These are phyloP conservation scores for Penicillium oxalicum DNA, from an alignment of 2,329 filamentous ascomycete species.

Conservation along the genomic window DNA sequence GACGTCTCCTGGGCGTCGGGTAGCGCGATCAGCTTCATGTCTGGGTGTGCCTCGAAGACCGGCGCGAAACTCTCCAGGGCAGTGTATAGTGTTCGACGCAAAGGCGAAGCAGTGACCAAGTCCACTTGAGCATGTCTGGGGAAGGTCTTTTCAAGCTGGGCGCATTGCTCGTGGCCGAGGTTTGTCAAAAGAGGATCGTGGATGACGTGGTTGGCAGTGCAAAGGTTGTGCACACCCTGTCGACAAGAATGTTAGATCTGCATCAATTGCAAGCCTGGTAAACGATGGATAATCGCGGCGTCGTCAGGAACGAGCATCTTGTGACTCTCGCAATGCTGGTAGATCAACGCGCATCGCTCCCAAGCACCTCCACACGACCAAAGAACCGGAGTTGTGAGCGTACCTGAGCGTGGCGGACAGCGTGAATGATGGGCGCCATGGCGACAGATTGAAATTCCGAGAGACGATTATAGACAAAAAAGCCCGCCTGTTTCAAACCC, in stretches of 20 bases:
- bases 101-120: constrained; percentile 69
- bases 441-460: constrained; percentile 2
- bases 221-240: constrained; percentile 76
- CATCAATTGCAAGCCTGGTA: too few species aligned
- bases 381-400: constrained; percentile 4
- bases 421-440: constrained; percentile 42
- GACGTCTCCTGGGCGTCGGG: constrained; percentile 76
- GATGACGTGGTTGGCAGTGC: constrained; percentile 60
- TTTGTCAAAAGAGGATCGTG: constrained; percentile 74
- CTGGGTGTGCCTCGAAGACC: constrained; percentile 41
- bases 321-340: too few species aligned
- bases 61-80: constrained; percentile 63
- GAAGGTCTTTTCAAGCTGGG: constrained; percentile 55
- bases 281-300: too few species aligned
- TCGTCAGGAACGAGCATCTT: too few species aligned
- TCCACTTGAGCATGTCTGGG: constrained; percentile 60
- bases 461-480: background rate
- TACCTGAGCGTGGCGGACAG: constrained; percentile 45
- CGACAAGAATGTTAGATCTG: constrained; percentile 4
- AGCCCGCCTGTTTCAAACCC: too few species aligned
- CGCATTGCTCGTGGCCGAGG: constrained; percentile 70
- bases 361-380: too few species aligned
- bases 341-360: too few species aligned
- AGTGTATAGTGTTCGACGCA: constrained; percentile 76
- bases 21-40: constrained; percentile 56